These are phyloP conservation scores for Cladophialophora immunda DNA, from an alignment of 2,329 filamentous ascomycete genomes.

Conservation along the genomic window DNA sequence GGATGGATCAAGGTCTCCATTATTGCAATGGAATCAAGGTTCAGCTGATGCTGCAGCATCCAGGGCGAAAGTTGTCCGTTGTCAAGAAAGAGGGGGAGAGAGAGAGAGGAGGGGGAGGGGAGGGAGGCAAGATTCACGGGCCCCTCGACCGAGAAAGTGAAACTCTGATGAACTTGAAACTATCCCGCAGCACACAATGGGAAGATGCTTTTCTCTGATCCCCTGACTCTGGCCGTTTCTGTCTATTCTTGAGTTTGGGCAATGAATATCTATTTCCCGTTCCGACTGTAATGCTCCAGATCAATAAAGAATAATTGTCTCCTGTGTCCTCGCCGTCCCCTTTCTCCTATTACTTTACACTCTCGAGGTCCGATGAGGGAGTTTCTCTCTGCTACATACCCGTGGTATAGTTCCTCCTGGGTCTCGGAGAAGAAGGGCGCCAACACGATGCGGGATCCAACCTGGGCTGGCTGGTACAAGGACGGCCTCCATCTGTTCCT, in stretches of 20 bases:
- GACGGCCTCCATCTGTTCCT: neutral
- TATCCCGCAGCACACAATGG: neutral
- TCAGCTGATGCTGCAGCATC: neutral
- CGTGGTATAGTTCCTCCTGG: constrained; percentile 19
- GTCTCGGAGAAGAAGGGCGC: constrained; percentile 7
- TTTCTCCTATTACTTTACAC: neutral
- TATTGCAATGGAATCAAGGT: neutral
- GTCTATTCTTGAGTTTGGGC: neutral
- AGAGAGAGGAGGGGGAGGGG: too few relatives aligned
- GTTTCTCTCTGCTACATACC: constrained; percentile 14
- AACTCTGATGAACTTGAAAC: neutral
- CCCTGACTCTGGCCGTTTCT: neutral
- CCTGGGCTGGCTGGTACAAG: neutral
- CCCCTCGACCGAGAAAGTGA: neutral
- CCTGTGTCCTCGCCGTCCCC: neutral
- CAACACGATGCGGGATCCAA: neutral
- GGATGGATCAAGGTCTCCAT: neutral
- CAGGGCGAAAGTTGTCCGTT: neutral
- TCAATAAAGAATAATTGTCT: neutral
- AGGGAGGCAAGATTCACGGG: neutral
- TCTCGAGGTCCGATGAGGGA: neutral
- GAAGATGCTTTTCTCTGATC: neutral
- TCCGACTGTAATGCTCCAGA: neutral
- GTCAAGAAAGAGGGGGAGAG: neutral
- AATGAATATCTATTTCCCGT: constrained; percentile 1